Percentiles rank a stretch among this genome's conserved stretches.
Evolutionary conservation across 2,329 filamentous ascomycete genomes (phyloP).

Genomic region (Trichoderma semiorbis): DNA sequence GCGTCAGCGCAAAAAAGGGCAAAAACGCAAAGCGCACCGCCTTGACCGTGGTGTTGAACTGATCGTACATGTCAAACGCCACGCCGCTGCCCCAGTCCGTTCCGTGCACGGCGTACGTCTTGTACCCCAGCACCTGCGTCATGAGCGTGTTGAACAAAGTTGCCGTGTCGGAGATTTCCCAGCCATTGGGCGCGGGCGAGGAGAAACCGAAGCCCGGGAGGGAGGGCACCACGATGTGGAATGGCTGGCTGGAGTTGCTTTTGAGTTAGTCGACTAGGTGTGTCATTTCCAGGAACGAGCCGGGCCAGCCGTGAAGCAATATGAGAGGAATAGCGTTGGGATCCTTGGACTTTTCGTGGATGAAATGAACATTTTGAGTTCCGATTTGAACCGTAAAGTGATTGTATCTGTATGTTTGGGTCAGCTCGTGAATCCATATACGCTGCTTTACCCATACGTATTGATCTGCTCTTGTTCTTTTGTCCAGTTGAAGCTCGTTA

Average conservation of each 20-base stretch:
- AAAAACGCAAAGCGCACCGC: conserved; percentile 20
- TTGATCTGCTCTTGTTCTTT: conserved; percentile 22
- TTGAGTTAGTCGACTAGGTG: conserved; percentile 20
- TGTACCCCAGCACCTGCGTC: conserved; percentile 37
- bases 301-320: conserved; percentile 23
- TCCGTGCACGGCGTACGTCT: conserved; percentile 22
- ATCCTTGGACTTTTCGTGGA: conserved; percentile 16
- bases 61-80: conserved; percentile 20
- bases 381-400: conserved; percentile 22
- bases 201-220: conserved; percentile 41
- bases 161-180: conserved; percentile 37
- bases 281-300: conserved; percentile 42
- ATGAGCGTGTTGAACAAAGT: conserved; percentile 37
- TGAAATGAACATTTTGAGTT: conserved; percentile 20
- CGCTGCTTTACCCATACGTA: conserved; percentile 8
- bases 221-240: conserved; percentile 30
- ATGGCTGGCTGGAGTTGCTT: conserved; percentile 1
- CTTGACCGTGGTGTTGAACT: conserved; percentile 18
- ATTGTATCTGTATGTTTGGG: not conserved
- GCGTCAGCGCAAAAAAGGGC: conserved; percentile 18
- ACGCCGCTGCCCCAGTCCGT: conserved; percentile 21
- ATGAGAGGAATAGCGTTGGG: conserved; percentile 16
- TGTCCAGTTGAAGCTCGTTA: conserved; percentile 22
- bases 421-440: not conserved
- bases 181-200: conserved; percentile 28